Base-by-base conservation (phyloP, 2,329 filamentous ascomycete genomes). In the Exophiala spinifera region DNA sequence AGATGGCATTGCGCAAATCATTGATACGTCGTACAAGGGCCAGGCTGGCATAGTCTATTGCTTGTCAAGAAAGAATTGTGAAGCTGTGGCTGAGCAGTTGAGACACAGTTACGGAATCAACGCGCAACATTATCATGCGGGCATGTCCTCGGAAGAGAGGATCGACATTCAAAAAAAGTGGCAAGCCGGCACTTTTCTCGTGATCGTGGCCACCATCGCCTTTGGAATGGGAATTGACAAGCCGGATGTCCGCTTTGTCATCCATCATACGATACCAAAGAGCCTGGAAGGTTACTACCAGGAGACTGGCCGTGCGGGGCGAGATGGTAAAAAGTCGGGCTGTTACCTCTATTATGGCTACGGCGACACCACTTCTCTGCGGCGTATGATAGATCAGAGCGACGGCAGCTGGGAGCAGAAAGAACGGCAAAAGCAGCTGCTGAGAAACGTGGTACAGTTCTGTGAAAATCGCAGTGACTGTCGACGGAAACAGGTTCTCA, bases 201-300 rank as follows among this genome's bases (percentile, higher is more conserved):
- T 99, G 31, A 95, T 99, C 40, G 94, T 99, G 46, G 95, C 94
- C 17, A 99, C 94, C 0, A 97, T 99, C 69, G 94, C 94, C 20
- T 99, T 99, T 68, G 94, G 94, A 5, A 99, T 99, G 94, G 94
- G 94, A n/a, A 99, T 99, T 61, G 94, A 99, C 75, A 99, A 99
- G 70, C 83, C 91, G 0, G 88, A 99, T 68, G 94, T 99, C 45
- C 88, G 94, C 23, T 99, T 95, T 68, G 94, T 99, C 31, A 89
- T 99, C 37, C 95, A 99, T 67, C 87, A 95, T 65, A 88, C 85
- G 40, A 79, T 99, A 4, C 94, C 94, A 1, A 97, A 99, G 72
- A 96, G 90, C 64, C 76, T 99, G 50, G 94, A 99, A 72, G 94
- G 94, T 0, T 99, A 99, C 70, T 99, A 99, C 67, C 94, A 99